Evolutionary conservation across 2,329 filamentous ascomycete genomes (phyloP).

Genomic region (Penicillium sp.): DNA sequence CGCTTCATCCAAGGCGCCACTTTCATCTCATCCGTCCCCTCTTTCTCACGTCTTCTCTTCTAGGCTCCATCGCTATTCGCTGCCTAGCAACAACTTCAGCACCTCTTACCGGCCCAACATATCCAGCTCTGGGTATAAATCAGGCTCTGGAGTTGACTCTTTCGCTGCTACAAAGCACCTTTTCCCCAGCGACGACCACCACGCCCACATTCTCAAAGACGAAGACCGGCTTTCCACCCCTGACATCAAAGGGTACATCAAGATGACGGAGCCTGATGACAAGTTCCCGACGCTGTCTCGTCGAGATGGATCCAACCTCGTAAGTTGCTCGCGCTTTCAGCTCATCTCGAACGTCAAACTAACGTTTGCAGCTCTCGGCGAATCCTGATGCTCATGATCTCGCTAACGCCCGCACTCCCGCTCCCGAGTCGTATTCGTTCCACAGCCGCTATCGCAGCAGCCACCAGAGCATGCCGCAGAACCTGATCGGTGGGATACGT

Average conservation of each 20-base stretch:
- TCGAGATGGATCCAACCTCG: conserved; percentile 56
- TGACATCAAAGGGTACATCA: conserved; percentile 68
- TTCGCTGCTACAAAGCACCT: conserved; percentile 85
- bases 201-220: conserved; percentile 43
- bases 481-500: conserved; percentile 48
- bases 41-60: conserved; percentile 6
- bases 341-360: conserved; percentile 25
- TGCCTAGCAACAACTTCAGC: conserved; percentile 67
- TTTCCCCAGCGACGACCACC: conserved; percentile 80
- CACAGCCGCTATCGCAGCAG: conserved; percentile 69
- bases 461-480: conserved; percentile 61
- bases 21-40: background rate
- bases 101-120: conserved; percentile 33
- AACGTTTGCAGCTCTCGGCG: conserved; percentile 67
- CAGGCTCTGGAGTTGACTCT: conserved; percentile 65
- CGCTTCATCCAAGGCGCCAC: background rate
- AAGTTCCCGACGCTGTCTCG: conserved; percentile 72
- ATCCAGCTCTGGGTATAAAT: conserved; percentile 29
- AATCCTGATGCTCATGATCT: conserved; percentile 81
- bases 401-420: conserved; percentile 68
- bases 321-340: conserved; percentile 40
- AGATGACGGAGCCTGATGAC: conserved; percentile 74
- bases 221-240: conserved; percentile 58
- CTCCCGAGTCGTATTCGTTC: conserved; percentile 65
- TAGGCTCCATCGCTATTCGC: conserved; percentile 83